Evolutionary conservation across 495 filamentous ascomycete genomes (phyloP).

Genomic region (Sordaria brevicollis): DNA sequence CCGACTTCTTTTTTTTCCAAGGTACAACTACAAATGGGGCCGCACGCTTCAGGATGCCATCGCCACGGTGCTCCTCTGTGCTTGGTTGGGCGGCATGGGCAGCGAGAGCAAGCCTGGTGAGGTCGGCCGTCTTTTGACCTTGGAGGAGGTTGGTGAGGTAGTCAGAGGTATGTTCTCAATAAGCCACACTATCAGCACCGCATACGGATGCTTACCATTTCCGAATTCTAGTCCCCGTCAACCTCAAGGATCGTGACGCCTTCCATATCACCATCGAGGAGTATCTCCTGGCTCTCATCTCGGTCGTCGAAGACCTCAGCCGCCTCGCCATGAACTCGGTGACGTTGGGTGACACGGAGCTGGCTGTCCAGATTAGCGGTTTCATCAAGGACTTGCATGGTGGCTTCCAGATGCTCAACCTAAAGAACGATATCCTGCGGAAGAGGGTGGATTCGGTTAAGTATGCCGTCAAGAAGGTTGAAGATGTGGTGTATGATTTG

Average conservation of each 20-base stretch:
- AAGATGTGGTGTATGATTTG: slow-evolving; percentile 95
- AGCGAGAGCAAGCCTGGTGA: slow-evolving; percentile 28
- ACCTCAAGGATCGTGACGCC: slow-evolving; percentile 77
- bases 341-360: slow-evolving; percentile 76
- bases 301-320: slow-evolving; percentile 80
- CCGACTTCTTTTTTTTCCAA: slow-evolving; percentile 7
- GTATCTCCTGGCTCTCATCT: slow-evolving; percentile 78
- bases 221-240: slow-evolving; percentile 66
- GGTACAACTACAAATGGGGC: slow-evolving; percentile 76
- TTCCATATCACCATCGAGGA: slow-evolving; percentile 97
- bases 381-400: slow-evolving; percentile 95
- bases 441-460: slow-evolving; percentile 89
- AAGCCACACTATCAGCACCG: not conserved
- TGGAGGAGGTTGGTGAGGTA: slow-evolving; percentile 74
- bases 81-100: slow-evolving; percentile 61
- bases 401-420: slow-evolving; percentile 89
- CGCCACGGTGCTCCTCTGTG: slow-evolving; percentile 58
- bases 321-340: slow-evolving; percentile 94
- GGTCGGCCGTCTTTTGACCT: slow-evolving; percentile 61
- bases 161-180: slow-evolving; percentile 49
- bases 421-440: slow-evolving; percentile 89
- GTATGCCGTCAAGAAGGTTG: slow-evolving; percentile 94
- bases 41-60: slow-evolving; percentile 77
- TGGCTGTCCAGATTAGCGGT: slow-evolving; percentile 73
- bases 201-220: not conserved